phyloP scores from a whole-genome alignment of 805 yeast genomes.

The Yarrowia divulgata region DNA sequence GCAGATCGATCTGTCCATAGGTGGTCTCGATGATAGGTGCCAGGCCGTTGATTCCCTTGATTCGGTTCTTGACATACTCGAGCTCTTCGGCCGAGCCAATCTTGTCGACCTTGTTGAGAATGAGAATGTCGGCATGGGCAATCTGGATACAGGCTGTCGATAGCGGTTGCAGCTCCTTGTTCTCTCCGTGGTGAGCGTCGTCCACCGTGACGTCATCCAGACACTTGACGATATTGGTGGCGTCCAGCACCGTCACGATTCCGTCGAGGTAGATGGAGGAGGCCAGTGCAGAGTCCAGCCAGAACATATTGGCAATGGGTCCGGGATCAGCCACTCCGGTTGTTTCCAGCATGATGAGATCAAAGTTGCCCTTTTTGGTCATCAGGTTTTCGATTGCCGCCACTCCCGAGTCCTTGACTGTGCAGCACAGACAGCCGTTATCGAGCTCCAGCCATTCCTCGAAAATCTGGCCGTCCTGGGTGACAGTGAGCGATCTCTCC shows the following conservation, averaged over 20 bases:
- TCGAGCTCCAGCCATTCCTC: conserved; percentile 97
- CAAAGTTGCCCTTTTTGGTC: conserved; percentile 74
- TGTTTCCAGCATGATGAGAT: conserved; percentile 90
- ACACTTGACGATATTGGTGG: conserved; percentile 56
- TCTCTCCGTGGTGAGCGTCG: conserved; percentile 52
- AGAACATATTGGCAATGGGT: conserved; percentile 95
- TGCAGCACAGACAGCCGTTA: conserved; percentile 95
- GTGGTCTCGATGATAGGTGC: conserved; percentile 73
- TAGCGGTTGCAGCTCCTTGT: conserved; percentile 55
- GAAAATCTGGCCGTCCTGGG: conserved; percentile 61
- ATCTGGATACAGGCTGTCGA: conserved; percentile 90
- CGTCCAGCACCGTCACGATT: conserved; percentile 79
- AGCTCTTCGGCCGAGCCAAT: conserved; percentile 47
- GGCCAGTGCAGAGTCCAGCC: conserved; percentile 90
- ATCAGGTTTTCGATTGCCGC: conserved; percentile 89
- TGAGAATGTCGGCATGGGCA: conserved; percentile 83
- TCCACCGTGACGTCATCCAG: conserved; percentile 63
- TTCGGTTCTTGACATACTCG: conserved; percentile 51
- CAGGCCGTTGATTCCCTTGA: conserved; percentile 66
- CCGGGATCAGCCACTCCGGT: conserved; percentile 98
- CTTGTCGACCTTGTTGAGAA: conserved; percentile 80
- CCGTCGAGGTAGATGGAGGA: conserved; percentile 89
- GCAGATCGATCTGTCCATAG: conserved; percentile 77
- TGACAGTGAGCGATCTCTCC: conserved; percentile 82
- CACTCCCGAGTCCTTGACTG: conserved; percentile 94